phyloP scores from a whole-genome alignment of 306 rosid species.

The Argentina anserina region DNA sequence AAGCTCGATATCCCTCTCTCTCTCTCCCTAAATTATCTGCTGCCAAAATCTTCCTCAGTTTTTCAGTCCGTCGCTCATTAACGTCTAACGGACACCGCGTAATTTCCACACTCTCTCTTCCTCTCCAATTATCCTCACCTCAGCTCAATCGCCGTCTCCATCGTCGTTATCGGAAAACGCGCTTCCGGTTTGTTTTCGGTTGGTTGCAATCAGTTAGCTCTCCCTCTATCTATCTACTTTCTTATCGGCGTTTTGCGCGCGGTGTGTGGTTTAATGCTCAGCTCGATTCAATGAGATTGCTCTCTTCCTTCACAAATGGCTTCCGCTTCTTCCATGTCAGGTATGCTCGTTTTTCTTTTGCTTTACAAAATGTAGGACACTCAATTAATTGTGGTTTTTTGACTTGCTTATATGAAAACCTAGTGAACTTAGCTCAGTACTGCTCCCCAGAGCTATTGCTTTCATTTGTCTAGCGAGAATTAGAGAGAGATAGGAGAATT shows the following conservation, averaged over 20 bases:
- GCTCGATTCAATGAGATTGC: constrained; percentile 75
- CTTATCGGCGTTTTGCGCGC: constrained; percentile 4
- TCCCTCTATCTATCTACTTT: background rate
- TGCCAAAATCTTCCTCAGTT: constrained; percentile 33
- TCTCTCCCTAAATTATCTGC: constrained; percentile 47
- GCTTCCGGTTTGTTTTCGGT: background rate
- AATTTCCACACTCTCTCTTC: constrained; percentile 9
- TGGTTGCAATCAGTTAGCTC: constrained; percentile 12
- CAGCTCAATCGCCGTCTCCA: background rate
- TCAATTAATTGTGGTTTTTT: background rate
- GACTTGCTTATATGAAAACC: background rate
- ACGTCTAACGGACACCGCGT: constrained; percentile 13
- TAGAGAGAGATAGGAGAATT: background rate
- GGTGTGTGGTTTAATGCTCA: constrained; percentile 45
- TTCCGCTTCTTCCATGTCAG: constrained; percentile 89
- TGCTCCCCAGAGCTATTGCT: background rate
- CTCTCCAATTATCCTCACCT: constrained; percentile 21
- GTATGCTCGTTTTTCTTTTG: constrained; percentile 29
- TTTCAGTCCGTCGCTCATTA: constrained; percentile 38
- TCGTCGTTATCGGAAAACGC: background rate
- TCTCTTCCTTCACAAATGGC: constrained; percentile 56
- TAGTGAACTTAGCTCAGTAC: constrained; percentile 12
- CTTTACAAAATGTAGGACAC: constrained; percentile 25
- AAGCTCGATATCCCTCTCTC: constrained; percentile 39
- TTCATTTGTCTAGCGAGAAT: background rate